A percentile compares a stretch with the other conserved stretches of the same genome.
Evolutionary conservation across 768 basidiomycete species (phyloP).

Genomic region (Lepiota brunneoincarnata): DNA sequence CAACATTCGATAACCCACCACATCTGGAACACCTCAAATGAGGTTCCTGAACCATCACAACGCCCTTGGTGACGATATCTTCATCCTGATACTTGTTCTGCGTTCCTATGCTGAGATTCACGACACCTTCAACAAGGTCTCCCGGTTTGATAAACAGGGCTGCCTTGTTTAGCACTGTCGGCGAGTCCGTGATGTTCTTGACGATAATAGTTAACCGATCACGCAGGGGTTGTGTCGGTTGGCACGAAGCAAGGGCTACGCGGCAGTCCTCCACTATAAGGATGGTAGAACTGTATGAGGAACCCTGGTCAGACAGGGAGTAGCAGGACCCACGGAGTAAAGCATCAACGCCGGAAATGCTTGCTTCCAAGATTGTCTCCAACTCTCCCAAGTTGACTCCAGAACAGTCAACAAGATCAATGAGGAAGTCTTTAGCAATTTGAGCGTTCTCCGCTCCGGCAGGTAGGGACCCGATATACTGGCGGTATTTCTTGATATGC

Average conservation of each 20-base stretch:
- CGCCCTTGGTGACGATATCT: constrained; percentile 67
- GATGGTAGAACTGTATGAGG: not conserved
- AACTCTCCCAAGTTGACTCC: constrained; percentile 59
- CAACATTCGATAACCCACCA: constrained; percentile 52
- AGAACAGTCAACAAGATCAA: constrained; percentile 63
- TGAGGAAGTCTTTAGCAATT: constrained; percentile 59
- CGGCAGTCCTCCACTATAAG: constrained; percentile 48
- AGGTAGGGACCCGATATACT: constrained; percentile 47
- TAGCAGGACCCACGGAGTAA: constrained; percentile 25
- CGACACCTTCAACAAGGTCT: constrained; percentile 66
- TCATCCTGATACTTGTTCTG: constrained; percentile 36
- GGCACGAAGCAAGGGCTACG: constrained; percentile 56
- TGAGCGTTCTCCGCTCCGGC: constrained; percentile 61
- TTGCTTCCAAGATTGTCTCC: constrained; percentile 41
- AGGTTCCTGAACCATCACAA: constrained; percentile 36
- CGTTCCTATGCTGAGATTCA: constrained; percentile 36
- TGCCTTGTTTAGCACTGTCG: constrained; percentile 56
- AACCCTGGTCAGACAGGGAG: not conserved
- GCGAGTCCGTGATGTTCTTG: constrained; percentile 42
- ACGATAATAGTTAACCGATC: constrained; percentile 41
- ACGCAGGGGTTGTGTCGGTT: constrained; percentile 47
- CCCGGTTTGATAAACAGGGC: constrained; percentile 68
- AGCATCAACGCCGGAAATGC: constrained; percentile 29
- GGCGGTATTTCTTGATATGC: constrained; percentile 60
- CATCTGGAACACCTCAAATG: constrained; percentile 59